Percentiles rank a stretch among this genome's conserved stretches.
These are phyloP conservation scores for Alternaria sp. DNA, from an alignment of 2,329 filamentous ascomycete species.

Conservation along the genomic window DNA sequence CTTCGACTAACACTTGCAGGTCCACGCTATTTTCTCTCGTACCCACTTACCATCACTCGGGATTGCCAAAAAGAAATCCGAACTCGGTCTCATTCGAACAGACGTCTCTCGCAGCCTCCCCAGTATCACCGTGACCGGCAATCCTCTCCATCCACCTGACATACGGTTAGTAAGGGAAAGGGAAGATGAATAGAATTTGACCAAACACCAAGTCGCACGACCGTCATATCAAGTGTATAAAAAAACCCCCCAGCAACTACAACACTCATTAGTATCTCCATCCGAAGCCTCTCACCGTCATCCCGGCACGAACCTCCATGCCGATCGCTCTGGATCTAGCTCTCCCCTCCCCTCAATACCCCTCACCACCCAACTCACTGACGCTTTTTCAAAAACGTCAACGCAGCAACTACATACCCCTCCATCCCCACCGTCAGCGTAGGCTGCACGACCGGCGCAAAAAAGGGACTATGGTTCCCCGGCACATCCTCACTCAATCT, in stretches of 20 bases:
- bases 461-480: constrained; percentile 67
- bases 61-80: no score
- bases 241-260: background rate
- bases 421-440: constrained; percentile 63
- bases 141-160: no score
- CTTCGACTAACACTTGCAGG: no score
- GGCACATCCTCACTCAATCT: constrained; percentile 60
- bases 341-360: background rate
- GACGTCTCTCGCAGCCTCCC: no score
- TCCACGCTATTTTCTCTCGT: no score
- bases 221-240: background rate
- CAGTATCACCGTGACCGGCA: no score
- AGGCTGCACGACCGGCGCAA: constrained; percentile 67
- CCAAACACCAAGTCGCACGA: no score
- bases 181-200: no score
- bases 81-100: no score
- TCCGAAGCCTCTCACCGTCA: background rate
- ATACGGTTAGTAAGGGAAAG: no score
- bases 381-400: constrained; percentile 55
- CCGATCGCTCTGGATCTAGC: background rate
- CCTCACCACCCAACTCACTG: background rate
- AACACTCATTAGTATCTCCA: background rate
- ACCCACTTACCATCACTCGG: no score
- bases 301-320: background rate
- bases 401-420: constrained; percentile 61